Evolutionary conservation across 495 filamentous ascomycete genomes (phyloP).

Genomic region (Talaromyces trachyspermus): DNA sequence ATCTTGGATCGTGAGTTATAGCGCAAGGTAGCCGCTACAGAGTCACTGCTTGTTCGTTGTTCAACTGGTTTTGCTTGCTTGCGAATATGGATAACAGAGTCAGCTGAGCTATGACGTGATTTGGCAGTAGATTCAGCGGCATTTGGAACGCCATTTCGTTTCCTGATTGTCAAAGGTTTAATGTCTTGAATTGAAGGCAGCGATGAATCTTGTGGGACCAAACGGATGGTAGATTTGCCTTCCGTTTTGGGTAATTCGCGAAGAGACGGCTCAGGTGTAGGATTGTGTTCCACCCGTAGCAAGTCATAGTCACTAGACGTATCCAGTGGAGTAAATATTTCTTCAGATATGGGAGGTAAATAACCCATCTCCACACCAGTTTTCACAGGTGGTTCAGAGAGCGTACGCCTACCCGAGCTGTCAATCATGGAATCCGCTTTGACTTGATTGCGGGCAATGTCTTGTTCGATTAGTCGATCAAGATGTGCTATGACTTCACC

Average conservation of each 20-base stretch:
- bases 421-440: constrained; percentile 2
- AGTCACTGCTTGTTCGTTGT: constrained; percentile 7
- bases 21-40: constrained; percentile 3
- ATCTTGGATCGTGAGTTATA: constrained; percentile 5
- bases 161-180: constrained; percentile 48
- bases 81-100: constrained; percentile 5
- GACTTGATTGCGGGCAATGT: constrained; percentile 11
- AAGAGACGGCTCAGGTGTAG: constrained; percentile 3
- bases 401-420: neutral
- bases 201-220: constrained; percentile 37
- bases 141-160: constrained; percentile 24
- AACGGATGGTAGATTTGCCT: constrained; percentile 37
- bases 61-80: neutral
- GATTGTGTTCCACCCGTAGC: constrained; percentile 5
- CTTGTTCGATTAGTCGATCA: constrained; percentile 53
- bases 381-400: constrained; percentile 6
- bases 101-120: constrained; percentile 5
- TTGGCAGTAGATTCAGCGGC: neutral
- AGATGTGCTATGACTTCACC: constrained; percentile 54
- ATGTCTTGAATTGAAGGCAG: constrained; percentile 30
- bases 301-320: constrained; percentile 26
- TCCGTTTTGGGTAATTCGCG: constrained; percentile 7
- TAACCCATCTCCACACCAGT: constrained; percentile 4
- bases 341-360: constrained; percentile 9
- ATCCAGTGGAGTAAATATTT: constrained; percentile 11